A percentile compares a stretch with the other conserved stretches of the same genome.
phyloP scores from a whole-genome alignment of 1,139 yeast genomes.

The Oligophagozyma castellii region DNA sequence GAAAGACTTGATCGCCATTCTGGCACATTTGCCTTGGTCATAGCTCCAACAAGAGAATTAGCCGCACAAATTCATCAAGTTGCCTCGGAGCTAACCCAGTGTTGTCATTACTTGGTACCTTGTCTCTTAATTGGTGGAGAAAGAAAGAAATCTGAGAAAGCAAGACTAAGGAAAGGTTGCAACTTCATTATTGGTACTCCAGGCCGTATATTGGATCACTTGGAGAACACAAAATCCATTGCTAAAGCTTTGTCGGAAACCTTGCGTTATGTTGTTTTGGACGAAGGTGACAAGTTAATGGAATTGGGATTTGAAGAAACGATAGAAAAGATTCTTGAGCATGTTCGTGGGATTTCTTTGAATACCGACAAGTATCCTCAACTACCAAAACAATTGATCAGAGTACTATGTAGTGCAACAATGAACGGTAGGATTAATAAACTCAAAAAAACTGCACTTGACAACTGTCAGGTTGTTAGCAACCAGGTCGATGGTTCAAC shows the following conservation, averaged over 20 bases:
- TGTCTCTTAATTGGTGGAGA: slow-evolving; percentile 94
- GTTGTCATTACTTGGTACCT: slow-evolving; percentile 77
- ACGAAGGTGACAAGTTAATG: slow-evolving; percentile 92
- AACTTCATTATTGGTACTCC: slow-evolving; percentile 86
- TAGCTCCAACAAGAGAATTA: slow-evolving; percentile 89
- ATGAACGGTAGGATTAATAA: slow-evolving; percentile 68
- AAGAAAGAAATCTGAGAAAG: slow-evolving; percentile 85
- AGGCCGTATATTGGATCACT: slow-evolving; percentile 83
- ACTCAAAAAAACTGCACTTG: slow-evolving; percentile 62
- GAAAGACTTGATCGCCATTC: slow-evolving; percentile 44
- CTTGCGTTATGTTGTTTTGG: slow-evolving; percentile 72
- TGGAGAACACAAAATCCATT: slow-evolving; percentile 68
- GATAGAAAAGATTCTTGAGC: slow-evolving; percentile 55
- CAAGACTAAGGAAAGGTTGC: slow-evolving; percentile 78
- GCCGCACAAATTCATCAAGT: slow-evolving; percentile 87
- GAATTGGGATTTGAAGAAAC: slow-evolving; percentile 95
- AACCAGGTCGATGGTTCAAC: slow-evolving; percentile 26
- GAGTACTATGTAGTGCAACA: slow-evolving; percentile 88
- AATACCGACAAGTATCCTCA: slow-evolving; percentile 33
- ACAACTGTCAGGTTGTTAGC: slow-evolving; percentile 56
- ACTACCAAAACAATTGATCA: slow-evolving; percentile 59
- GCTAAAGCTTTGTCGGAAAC: slow-evolving; percentile 58
- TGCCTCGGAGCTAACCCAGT: slow-evolving; percentile 50
- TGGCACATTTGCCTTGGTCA: slow-evolving; percentile 76
- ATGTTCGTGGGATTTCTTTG: slow-evolving; percentile 36